Evolutionary conservation across 2,329 filamentous ascomycete genomes (phyloP), one percentile per base, ranked within the genome.

Genomic region (Colletotrichum aenigma): DNA sequence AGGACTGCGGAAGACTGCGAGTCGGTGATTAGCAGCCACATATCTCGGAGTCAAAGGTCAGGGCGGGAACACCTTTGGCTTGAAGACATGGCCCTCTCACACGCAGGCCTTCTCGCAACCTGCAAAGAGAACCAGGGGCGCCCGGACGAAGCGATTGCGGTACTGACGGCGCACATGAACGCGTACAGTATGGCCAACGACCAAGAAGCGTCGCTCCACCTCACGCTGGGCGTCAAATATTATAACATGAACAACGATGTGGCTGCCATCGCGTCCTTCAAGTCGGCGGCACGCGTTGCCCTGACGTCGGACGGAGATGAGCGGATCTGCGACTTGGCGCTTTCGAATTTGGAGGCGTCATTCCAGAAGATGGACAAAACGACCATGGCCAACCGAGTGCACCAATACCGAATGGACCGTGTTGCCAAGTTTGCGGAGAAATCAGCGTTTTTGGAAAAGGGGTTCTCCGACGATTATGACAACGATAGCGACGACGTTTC

Each of bases 281-380:
- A 80, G 32, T 78, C 81, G 67, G 82, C 82, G 16, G 81, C 80
- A 6, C 77, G 78, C 5, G 78, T 84, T 18, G 81, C 81, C 9
- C 65, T 81, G 4, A 76, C 78, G 16, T 76, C 78, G 21, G 80
- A 81, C 52, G 80, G 79, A 12, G 83, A 84, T 66, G 82, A 83
- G 76, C 81, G 83, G 26, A 77, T 83, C 16, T 77, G 82, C 21
- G 78, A 81, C 64, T 81, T 81, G 6, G 82, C 81, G n/a, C 76
- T 84, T n/a, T 80, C 81, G 18, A 84, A 84, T 70, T 78, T 84
- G 26, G 83, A 84, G 67, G 80, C 74, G 12, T 79, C 81, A 6
- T 74, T 83, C 24, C 77, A 73, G 77, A 80, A 68, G 71, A 77
- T 77, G 77, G 66, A 74, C 56, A 16, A 79, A 76, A 48, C 21